Conservation (phyloP, 2,329 filamentous ascomycete genomes). For the Apiospora arundinis region DNA sequence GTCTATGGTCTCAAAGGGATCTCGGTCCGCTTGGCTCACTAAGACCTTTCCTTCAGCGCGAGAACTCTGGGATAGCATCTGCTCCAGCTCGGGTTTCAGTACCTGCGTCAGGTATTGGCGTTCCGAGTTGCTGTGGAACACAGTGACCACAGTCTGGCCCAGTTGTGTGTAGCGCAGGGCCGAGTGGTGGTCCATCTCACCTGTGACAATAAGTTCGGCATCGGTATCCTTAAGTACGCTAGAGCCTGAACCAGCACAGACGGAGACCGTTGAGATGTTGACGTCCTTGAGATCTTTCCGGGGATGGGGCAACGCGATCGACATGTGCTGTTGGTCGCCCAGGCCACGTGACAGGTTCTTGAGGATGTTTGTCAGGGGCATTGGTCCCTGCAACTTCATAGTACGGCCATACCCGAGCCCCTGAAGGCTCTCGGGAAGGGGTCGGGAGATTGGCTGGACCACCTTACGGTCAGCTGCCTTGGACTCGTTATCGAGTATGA, state of each 20-base stretch:
- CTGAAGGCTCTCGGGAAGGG: slow-evolving; percentile 50
- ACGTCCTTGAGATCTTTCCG: slow-evolving; percentile 45
- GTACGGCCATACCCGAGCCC: slow-evolving; percentile 60
- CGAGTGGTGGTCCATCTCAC: slow-evolving; percentile 93
- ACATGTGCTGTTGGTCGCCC: slow-evolving; percentile 65
- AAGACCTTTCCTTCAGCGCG: slow-evolving; percentile 63
- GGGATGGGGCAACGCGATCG: slow-evolving; percentile 60
- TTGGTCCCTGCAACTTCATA: slow-evolving; percentile 47
- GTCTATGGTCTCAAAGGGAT: slow-evolving; percentile 84
- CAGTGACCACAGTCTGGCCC: slow-evolving; percentile 79
- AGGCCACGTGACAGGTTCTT: slow-evolving; percentile 68
- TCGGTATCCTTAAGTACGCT: slow-evolving; percentile 72
- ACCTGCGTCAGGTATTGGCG: slow-evolving; percentile 78
- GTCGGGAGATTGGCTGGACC: slow-evolving; percentile 51
- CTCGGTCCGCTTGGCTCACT: slow-evolving; percentile 80
- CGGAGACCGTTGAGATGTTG: slow-evolving; percentile 71
- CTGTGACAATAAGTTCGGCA: slow-evolving; percentile 86
- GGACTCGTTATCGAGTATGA: slow-evolving; percentile 66
- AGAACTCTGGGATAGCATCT: slow-evolving; percentile 57
- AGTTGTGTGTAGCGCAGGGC: slow-evolving; percentile 85
- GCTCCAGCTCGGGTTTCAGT: slow-evolving; percentile 70
- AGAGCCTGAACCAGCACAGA: slow-evolving; percentile 89
- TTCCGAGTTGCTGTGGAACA: slow-evolving; percentile 96
- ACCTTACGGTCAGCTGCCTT: slow-evolving; percentile 47
- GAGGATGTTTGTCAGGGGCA: slow-evolving; percentile 52